Evolutionary conservation across 1,139 yeast genomes (phyloP).

Genomic region (Groenewaldozyma auringiensis): DNA sequence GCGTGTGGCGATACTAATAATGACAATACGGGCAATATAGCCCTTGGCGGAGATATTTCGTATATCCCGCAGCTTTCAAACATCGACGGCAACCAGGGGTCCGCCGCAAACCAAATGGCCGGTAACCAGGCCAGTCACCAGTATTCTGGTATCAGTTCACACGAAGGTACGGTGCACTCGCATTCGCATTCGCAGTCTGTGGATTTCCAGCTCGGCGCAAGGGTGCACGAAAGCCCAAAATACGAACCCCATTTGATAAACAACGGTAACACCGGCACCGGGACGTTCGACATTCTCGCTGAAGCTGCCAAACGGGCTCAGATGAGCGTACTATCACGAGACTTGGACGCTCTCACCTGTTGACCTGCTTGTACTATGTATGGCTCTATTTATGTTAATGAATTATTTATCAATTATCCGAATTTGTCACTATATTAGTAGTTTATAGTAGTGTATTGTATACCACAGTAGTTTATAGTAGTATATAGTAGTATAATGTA

Average conservation of each 20-base stretch:
- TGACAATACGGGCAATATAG: no score
- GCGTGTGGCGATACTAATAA: neutral
- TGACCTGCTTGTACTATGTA: no score
- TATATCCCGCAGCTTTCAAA: neutral
- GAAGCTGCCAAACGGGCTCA: slow-evolving; percentile 30
- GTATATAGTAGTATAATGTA: no score
- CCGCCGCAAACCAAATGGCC: neutral
- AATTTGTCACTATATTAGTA: no score
- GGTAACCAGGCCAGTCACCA: neutral
- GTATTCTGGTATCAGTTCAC: no score
- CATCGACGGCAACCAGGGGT: neutral
- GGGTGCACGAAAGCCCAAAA: neutral
- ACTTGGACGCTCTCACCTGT: slow-evolving; percentile 13
- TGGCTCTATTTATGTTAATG: neutral
- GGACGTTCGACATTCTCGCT: slow-evolving; percentile 21
- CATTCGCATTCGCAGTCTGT: no score
- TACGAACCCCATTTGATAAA: neutral
- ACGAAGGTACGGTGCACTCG: no score
- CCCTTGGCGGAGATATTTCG: no score
- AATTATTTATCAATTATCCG: neutral
- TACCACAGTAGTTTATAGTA: no score
- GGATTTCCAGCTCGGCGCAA: neutral
- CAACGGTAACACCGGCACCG: neutral
- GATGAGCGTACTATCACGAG: slow-evolving; percentile 23
- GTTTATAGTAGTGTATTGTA: no score